Percentiles rank a stretch among this genome's conserved stretches.
These are phyloP conservation scores for Urtica urens DNA, from an alignment of 306 rosid genomes.

Conservation along the genomic window DNA sequence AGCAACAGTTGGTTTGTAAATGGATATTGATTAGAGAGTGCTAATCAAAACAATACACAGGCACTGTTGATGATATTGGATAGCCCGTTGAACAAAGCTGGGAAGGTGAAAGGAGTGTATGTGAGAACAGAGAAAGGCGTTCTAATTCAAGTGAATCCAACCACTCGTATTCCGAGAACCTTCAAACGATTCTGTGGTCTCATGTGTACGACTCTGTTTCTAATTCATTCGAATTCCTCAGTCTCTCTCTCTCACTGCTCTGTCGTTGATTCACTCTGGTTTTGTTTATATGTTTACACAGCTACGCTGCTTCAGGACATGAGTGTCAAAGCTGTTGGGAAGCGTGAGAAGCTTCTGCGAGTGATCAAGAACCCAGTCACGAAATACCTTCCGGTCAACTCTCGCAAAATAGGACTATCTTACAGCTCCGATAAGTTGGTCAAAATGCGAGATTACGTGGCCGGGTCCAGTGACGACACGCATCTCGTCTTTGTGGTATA, in stretches of 20 bases:
- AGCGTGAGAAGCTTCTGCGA: constrained; percentile 68
- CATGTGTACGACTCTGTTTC: constrained; percentile 53
- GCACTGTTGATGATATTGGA: constrained; percentile 68
- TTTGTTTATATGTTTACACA: constrained; percentile 19
- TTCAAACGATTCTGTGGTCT: constrained; percentile 73
- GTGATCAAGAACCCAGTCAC: constrained; percentile 77
- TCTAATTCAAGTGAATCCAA: constrained; percentile 71
- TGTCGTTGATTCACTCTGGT: background rate
- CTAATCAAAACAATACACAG: constrained; percentile 23
- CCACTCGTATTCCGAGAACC: constrained; percentile 78
- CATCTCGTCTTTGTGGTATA: constrained; percentile 87
- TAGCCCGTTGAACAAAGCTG: constrained; percentile 75
- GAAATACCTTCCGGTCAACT: constrained; percentile 56
- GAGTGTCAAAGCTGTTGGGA: constrained; percentile 67
- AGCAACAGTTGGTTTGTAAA: too few relatives aligned
- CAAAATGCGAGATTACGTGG: constrained; percentile 32
- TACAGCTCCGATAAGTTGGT: constrained; percentile 63
- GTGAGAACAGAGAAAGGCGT: constrained; percentile 69
- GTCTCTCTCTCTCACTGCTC: background rate
- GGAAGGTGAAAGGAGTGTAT: constrained; percentile 64
- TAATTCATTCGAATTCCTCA: background rate
- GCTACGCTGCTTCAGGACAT: constrained; percentile 77
- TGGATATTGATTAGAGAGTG: background rate
- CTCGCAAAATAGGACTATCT: constrained; percentile 59
- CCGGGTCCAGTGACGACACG: constrained; percentile 13